A percentile compares a stretch with the other conserved stretches of the same genome.
Evolutionary conservation across 2,329 filamentous ascomycete genomes (phyloP).

Genomic region (Cladosporium sp.): DNA sequence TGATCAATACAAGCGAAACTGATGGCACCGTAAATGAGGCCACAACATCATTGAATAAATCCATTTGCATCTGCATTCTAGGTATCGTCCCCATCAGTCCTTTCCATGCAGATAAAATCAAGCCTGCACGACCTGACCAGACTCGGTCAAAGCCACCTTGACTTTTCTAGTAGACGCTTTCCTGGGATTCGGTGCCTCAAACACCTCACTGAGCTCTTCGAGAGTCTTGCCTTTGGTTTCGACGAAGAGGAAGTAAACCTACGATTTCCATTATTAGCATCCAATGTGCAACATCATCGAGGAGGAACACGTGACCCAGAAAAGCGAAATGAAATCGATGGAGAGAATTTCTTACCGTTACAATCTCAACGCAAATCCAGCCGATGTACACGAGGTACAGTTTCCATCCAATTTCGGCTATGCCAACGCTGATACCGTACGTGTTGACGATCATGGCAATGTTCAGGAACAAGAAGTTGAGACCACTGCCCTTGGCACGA

Average conservation of each 20-base stretch:
- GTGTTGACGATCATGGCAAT: slow-evolving; percentile 41
- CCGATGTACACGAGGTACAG: slow-evolving; percentile 25
- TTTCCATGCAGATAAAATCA: background rate
- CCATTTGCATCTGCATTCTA: too few relatives aligned
- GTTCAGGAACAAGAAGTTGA: slow-evolving; percentile 39
- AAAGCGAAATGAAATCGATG: background rate
- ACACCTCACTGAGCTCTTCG: slow-evolving; percentile 68
- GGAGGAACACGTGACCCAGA: too few relatives aligned
- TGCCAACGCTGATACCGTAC: slow-evolving; percentile 23
- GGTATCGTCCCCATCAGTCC: too few relatives aligned
- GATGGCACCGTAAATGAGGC: too few relatives aligned
- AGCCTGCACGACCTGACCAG: slow-evolving; percentile 20
- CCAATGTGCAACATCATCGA: too few relatives aligned
- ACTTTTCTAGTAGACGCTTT: slow-evolving; percentile 28
- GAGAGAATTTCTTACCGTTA: slow-evolving; percentile 11
- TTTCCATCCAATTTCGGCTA: slow-evolving; percentile 25
- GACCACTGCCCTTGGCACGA: slow-evolving; percentile 32
- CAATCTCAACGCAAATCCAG: slow-evolving; percentile 30
- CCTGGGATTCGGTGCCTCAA: slow-evolving; percentile 40
- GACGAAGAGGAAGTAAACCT: slow-evolving; percentile 33
- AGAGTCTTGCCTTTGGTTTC: slow-evolving; percentile 60
- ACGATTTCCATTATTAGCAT: slow-evolving; percentile 8
- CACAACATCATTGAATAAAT: too few relatives aligned
- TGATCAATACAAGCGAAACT: too few relatives aligned
- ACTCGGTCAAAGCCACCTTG: slow-evolving; percentile 25